A percentile compares a stretch with the other conserved stretches of the same genome.
Conservation (phyloP, 768 basidiomycete genomes). For the Kwoniella newhampshirensis region DNA sequence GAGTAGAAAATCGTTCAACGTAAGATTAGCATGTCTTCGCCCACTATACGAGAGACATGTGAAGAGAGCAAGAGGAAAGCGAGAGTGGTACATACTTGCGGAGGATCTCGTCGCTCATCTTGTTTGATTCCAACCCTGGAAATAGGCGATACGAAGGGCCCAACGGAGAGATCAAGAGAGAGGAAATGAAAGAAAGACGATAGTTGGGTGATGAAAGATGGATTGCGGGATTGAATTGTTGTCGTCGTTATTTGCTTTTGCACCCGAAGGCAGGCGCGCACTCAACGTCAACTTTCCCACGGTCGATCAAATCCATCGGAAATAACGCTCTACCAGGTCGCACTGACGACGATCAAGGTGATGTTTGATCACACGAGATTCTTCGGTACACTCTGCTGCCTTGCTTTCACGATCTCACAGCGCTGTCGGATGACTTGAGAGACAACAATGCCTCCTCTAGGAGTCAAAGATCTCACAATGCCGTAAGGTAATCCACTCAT, state of each 20-base stretch:
- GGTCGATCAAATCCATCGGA: not conserved
- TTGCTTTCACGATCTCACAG: too few species aligned
- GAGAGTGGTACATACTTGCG: constrained; percentile 29
- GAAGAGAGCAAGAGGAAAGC: not conserved
- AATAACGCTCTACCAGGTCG: too few species aligned
- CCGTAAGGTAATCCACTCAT: constrained; percentile 10
- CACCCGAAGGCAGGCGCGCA: constrained; percentile 15
- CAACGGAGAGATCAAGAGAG: not conserved
- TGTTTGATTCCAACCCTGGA: not conserved
- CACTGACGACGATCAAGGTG: too few species aligned
- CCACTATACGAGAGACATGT: too few species aligned
- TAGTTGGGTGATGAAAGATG: not conserved
- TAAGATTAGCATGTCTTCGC: not conserved
- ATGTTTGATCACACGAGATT: too few species aligned
- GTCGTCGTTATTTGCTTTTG: not conserved
- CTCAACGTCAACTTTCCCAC: constrained; percentile 22
- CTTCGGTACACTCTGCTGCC: too few species aligned
- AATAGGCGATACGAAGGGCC: not conserved
- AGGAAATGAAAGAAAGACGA: not conserved
- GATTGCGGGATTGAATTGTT: not conserved
- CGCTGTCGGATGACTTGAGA: too few species aligned
- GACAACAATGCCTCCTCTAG: constrained; percentile 10
- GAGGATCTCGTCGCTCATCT: constrained; percentile 37
- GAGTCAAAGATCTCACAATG: constrained; percentile 17
- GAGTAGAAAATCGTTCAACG: constrained; percentile 5